Percentiles rank a stretch among this genome's conserved stretches.
Evolutionary conservation across 495 filamentous ascomycete species (phyloP).

Genomic region (Neurospora sp.): DNA sequence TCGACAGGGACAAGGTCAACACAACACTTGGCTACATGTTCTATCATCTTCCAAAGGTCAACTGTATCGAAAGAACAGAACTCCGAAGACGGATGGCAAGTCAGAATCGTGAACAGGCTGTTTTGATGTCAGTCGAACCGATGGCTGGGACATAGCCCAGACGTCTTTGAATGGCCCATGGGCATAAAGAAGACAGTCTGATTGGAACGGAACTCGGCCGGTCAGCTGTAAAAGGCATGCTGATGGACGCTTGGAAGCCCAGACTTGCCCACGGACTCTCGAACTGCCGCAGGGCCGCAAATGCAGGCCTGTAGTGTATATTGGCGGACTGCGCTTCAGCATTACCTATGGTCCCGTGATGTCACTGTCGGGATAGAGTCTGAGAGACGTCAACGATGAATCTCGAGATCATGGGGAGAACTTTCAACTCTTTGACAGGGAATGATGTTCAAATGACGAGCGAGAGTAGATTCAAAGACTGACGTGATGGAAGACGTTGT

Average conservation of each 20-base stretch:
- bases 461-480: not conserved
- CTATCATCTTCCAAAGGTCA: not conserved
- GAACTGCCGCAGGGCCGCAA: not conserved
- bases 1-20: not conserved
- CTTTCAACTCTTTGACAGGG: not conserved
- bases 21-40: not conserved
- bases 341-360: not conserved
- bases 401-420: not conserved
- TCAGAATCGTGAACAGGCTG: not conserved
- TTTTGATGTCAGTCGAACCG: not conserved
- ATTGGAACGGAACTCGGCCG: not conserved
- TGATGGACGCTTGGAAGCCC: not conserved
- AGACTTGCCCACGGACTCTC: not conserved
- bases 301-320: too few relatives aligned
- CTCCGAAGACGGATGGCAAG: not conserved
- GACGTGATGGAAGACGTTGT: not conserved
- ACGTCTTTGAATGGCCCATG: not conserved
- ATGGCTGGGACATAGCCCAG: not conserved
- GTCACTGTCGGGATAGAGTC: not conserved
- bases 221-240: not conserved
- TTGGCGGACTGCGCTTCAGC: not conserved
- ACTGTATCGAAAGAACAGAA: not conserved
- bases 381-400: not conserved
- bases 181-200: not conserved
- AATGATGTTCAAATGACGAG: not conserved